These are phyloP conservation scores for Jamesozyma gamospora DNA, from an alignment of 805 yeast genomes.

Conservation along the genomic window DNA sequence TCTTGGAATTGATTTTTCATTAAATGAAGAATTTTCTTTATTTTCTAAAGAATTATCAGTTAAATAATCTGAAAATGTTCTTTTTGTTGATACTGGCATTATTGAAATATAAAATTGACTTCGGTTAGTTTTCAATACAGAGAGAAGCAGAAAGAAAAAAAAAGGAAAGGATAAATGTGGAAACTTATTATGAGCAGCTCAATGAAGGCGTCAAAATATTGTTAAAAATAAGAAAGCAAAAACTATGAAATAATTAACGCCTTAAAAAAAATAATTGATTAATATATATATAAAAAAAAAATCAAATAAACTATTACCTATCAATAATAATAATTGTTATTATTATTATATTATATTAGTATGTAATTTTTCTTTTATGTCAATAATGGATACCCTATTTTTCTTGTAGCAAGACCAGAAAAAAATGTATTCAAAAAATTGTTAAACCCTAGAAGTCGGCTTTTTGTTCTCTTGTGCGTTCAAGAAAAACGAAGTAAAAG, in stretches of 20 bases:
- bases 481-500: too few relatives aligned
- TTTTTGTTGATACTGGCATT: constrained; percentile 18
- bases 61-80: constrained; percentile 11
- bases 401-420: background rate
- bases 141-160: background rate
- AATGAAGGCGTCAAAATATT: constrained; percentile 24
- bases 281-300: too few relatives aligned
- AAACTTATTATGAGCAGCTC: constrained; percentile 19
- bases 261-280: too few relatives aligned
- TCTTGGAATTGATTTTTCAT: constrained; percentile 1
- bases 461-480: constrained; percentile 1
- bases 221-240: background rate
- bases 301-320: too few relatives aligned
- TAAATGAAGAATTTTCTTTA: background rate
- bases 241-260: background rate
- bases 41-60: background rate
- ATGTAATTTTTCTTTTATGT: too few relatives aligned
- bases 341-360: background rate
- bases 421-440: background rate
- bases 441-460: constrained; percentile 1
- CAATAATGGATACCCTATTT: constrained; percentile 1
- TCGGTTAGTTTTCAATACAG: too few relatives aligned
- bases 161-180: too few relatives aligned
- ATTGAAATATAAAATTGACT: too few relatives aligned
- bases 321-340: background rate